A percentile compares a stretch with the other conserved stretches of the same genome.
Evolutionary conservation across 176 grass and related monocot genomes (phyloP).

Genomic region (Avena insularis): DNA sequence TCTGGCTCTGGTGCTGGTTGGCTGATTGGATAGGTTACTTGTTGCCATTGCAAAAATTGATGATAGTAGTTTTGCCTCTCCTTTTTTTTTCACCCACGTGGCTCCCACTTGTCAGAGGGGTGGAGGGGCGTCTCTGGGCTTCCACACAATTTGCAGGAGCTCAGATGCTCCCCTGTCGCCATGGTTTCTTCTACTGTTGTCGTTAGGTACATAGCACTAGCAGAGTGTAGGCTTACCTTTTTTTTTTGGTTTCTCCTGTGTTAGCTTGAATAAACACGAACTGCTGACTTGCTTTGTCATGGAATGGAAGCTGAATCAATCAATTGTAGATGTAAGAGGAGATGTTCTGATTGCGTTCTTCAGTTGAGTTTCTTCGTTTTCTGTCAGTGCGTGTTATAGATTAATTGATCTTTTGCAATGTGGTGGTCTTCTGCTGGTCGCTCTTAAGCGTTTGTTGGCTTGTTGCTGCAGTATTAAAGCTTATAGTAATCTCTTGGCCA

Average conservation of each 20-base stretch:
- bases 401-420: too few species aligned
- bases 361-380: not conserved
- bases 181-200: conserved; percentile 55
- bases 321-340: conserved; percentile 52
- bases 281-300: conserved; percentile 44
- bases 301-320: conserved; percentile 54
- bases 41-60: conserved; percentile 55
- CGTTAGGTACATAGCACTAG: conserved; percentile 70
- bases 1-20: conserved; percentile 35
- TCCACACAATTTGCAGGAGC: conserved; percentile 85
- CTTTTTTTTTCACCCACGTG: conserved; percentile 43
- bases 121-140: conserved; percentile 84
- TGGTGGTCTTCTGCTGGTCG: not conserved
- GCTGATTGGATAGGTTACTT: conserved; percentile 45
- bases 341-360: conserved; percentile 11
- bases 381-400: not conserved
- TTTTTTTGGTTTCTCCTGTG: not conserved
- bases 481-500: too few species aligned
- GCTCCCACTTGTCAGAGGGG: conserved; percentile 52
- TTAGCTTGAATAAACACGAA: conserved; percentile 57
- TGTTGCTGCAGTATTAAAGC: too few species aligned
- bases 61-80: conserved; percentile 46
- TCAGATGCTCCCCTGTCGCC: conserved; percentile 74
- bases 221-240: conserved; percentile 54
- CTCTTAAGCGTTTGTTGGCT: too few species aligned